Evolutionary conservation across 306 rosid genomes (phyloP).

Genomic region (Vigna mungo): DNA sequence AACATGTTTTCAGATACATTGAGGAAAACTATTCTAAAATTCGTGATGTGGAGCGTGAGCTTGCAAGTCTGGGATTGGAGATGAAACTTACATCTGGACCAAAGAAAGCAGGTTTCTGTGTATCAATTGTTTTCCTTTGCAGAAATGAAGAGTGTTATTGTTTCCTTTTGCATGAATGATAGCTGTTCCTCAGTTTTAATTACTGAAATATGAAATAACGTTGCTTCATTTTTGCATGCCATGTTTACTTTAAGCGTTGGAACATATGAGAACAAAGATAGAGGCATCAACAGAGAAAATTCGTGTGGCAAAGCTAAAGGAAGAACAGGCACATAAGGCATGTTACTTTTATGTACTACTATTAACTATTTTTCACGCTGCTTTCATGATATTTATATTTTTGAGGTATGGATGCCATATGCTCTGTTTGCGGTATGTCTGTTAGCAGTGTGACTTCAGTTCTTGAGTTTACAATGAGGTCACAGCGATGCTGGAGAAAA

Average conservation of each 20-base stretch:
- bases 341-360: conserved; percentile 36
- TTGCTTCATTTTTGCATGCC: conserved; percentile 39
- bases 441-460: conserved; percentile 19
- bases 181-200: conserved; percentile 33
- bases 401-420: not conserved
- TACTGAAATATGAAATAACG: conserved; percentile 38
- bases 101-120: conserved; percentile 82
- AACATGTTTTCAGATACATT: conserved; percentile 63
- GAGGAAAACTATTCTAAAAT: conserved; percentile 90
- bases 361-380: conserved; percentile 3
- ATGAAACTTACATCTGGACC: conserved; percentile 96
- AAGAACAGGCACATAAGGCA: conserved; percentile 78
- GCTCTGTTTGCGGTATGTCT: not conserved
- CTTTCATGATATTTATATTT: conserved; percentile 36
- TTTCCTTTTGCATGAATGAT: conserved; percentile 23
- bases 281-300: conserved; percentile 78
- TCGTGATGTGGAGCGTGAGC: conserved; percentile 90
- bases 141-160: not conserved
- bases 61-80: conserved; percentile 77
- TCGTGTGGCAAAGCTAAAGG: conserved; percentile 78
- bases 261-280: conserved; percentile 87
- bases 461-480: conserved; percentile 23
- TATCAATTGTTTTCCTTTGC: not conserved
- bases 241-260: conserved; percentile 70
- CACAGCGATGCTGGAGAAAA: not conserved